These are phyloP conservation scores for Hibiscus mutabilis DNA, from an alignment of 345 rosid genomes.

Conservation along the genomic window DNA sequence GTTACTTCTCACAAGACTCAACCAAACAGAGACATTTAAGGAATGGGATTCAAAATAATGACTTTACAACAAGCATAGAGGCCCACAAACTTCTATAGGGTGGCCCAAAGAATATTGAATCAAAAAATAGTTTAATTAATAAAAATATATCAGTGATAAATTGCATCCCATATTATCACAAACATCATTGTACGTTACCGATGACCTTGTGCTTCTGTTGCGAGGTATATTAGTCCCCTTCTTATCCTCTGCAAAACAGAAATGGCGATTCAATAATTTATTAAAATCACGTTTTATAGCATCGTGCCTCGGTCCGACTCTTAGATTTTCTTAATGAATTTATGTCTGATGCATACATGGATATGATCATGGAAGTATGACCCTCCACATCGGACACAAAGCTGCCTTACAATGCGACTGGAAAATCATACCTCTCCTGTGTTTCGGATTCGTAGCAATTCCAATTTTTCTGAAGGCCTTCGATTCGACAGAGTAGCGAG, in stretches of 20 bases:
- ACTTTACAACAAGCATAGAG: slow-evolving; percentile 4
- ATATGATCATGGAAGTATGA: background rate
- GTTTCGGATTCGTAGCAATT: slow-evolving; percentile 68
- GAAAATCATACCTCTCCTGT: slow-evolving; percentile 63
- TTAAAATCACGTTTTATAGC: background rate
- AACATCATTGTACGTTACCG: slow-evolving; percentile 37
- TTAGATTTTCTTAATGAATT: background rate
- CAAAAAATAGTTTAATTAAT: no score
- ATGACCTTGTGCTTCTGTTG: slow-evolving; percentile 63
- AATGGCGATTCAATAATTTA: background rate
- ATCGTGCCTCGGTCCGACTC: background rate
- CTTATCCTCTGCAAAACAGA: slow-evolving; percentile 58
- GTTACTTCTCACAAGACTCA: no score
- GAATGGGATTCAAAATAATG: background rate
- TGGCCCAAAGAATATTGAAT: slow-evolving; percentile 34
- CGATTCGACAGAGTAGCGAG: slow-evolving; percentile 66
- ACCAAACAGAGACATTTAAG: background rate
- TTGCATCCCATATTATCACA: background rate
- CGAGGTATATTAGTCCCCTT: slow-evolving; percentile 58
- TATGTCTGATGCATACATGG: background rate
- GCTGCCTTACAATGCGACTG: background rate
- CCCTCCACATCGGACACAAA: background rate
- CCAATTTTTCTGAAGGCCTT: slow-evolving; percentile 78
- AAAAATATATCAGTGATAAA: background rate
- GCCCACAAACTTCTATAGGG: slow-evolving; percentile 17